Evolutionary conservation across 1,284 basidiomycete genomes (phyloP).

Genomic region (Apiotrichum akiyoshidainum): DNA sequence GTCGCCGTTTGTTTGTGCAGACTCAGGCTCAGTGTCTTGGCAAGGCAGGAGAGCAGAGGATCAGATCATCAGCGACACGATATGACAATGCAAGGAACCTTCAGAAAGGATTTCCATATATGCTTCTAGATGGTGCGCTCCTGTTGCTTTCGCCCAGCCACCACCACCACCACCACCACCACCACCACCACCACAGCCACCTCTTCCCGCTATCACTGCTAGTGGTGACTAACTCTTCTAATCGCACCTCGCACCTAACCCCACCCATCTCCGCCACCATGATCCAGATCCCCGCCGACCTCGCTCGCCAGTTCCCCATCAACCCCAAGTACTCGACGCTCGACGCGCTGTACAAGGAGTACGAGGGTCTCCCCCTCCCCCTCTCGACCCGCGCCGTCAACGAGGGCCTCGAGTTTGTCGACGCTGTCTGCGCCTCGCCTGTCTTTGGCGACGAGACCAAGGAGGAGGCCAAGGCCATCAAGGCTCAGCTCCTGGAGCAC

Average conservation of each 20-base stretch:
- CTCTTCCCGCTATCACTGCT: background rate
- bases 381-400: constrained; percentile 6
- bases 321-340: constrained; percentile 17
- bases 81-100: background rate
- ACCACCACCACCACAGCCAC: background rate
- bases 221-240: background rate
- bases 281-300: constrained; percentile 17
- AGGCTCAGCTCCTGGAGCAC: constrained; percentile 15
- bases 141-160: too few species aligned
- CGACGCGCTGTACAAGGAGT: constrained; percentile 11
- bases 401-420: constrained; percentile 20
- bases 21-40: too few species aligned
- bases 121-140: too few species aligned
- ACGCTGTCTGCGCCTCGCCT: constrained; percentile 13
- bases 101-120: too few species aligned
- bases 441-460: constrained; percentile 17
- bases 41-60: background rate
- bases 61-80: background rate
- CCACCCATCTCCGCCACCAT: background rate
- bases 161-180: background rate
- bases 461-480: constrained; percentile 11
- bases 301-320: constrained; percentile 21
- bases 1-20: background rate
- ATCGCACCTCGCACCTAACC: too few species aligned
- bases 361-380: constrained; percentile 16